Percentiles rank a stretch among this genome's conserved stretches.
Conservation (phyloP, 345 rosid species). For the Rhodamnia argentea region DNA sequence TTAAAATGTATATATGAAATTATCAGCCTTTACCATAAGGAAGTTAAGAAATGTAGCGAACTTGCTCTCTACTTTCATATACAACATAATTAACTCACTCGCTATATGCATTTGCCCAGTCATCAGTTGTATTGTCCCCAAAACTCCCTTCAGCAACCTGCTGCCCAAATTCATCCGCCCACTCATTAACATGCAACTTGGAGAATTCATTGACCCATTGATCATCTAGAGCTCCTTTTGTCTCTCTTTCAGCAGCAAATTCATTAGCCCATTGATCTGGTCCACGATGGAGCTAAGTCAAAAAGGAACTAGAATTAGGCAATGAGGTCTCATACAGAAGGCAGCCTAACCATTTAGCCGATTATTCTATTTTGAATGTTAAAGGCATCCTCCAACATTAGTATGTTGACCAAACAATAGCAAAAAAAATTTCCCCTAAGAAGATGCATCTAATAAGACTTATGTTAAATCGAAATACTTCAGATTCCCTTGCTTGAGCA, state of each 20-base stretch:
- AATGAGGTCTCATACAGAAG: background rate
- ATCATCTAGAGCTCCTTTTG: slow-evolving; percentile 49
- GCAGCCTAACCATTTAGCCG: slow-evolving; percentile 2
- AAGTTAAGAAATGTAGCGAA: background rate
- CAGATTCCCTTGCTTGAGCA: background rate
- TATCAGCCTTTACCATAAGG: background rate
- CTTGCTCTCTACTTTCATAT: background rate
- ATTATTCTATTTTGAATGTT: background rate
- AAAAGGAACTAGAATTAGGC: slow-evolving; percentile 12
- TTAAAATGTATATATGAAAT: background rate
- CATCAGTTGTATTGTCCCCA: slow-evolving; percentile 57
- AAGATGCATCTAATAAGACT: background rate
- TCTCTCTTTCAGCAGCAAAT: slow-evolving; percentile 54
- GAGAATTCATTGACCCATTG: slow-evolving; percentile 98
- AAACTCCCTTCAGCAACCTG: slow-evolving; percentile 57
- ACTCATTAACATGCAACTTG: slow-evolving; percentile 79
- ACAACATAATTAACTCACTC: slow-evolving; percentile 55
- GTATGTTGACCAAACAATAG: background rate
- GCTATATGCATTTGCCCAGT: slow-evolving; percentile 89
- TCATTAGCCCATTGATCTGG: slow-evolving; percentile 84
- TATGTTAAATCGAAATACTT: background rate
- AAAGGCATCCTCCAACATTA: background rate
- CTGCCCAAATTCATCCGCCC: slow-evolving; percentile 87
- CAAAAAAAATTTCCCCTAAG: background rate
- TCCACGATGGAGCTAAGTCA: slow-evolving; percentile 34